Conservation (phyloP, 1,139 yeast genomes). For the Yamadazyma dendronema region DNA sequence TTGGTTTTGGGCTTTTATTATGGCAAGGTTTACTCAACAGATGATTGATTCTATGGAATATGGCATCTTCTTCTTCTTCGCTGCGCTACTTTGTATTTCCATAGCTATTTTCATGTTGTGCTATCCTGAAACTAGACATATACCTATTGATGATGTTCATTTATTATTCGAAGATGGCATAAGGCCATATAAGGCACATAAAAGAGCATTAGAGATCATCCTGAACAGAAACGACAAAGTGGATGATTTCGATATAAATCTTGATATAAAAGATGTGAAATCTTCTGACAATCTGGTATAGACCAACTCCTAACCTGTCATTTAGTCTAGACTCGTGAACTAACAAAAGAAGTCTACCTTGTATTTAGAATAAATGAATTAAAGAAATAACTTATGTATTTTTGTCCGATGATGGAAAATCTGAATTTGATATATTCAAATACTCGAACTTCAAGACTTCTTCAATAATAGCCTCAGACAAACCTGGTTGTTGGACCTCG, state of each 20-base stretch:
- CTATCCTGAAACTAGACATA: constrained; percentile 45
- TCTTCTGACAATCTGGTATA: constrained; percentile 1
- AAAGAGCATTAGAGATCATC: constrained; percentile 10
- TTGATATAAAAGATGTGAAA: not conserved
- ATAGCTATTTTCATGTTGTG: constrained; percentile 32
- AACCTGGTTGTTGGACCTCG: constrained; percentile 59
- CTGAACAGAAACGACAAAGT: constrained; percentile 4
- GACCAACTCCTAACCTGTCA: no score
- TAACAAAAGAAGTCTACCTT: no score
- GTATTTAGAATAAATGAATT: no score
- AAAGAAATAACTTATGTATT: no score
- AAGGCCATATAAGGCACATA: constrained; percentile 14
- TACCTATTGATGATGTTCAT: constrained; percentile 43
- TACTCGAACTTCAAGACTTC: constrained; percentile 30
- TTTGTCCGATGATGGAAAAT: no score
- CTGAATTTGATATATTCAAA: no score
- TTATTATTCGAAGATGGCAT: constrained; percentile 27
- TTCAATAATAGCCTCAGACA: constrained; percentile 63
- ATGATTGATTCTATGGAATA: constrained; percentile 39
- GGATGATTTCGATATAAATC: not conserved
- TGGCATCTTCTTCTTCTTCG: constrained; percentile 44
- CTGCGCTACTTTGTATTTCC: constrained; percentile 31
- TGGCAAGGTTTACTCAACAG: constrained; percentile 43
- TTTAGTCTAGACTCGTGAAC: no score
- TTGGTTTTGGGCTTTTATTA: constrained; percentile 49